These are phyloP conservation scores for Jacaranda mimosifolia DNA, from an alignment of 257 asterid species.

Conservation along the genomic window DNA sequence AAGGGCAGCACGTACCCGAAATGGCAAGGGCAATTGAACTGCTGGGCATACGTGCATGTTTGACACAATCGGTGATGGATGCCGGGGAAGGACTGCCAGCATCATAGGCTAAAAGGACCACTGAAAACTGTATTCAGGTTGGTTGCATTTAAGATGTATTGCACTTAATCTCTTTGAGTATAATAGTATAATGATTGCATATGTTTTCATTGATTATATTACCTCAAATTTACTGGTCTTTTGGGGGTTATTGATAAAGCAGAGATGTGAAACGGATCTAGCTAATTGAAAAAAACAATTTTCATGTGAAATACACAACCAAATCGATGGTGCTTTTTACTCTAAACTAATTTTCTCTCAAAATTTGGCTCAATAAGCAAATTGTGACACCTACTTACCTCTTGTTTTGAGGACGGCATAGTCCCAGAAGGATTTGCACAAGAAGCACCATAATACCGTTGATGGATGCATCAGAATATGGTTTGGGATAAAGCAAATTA, in stretches of 20 bases:
- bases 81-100: slow-evolving; percentile 78
- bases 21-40: slow-evolving; percentile 78
- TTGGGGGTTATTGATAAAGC: slow-evolving; percentile 23
- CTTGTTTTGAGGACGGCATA: slow-evolving; percentile 12
- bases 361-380: no score
- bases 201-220: not conserved
- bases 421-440: slow-evolving; percentile 70
- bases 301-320: no score
- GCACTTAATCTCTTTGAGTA: no score
- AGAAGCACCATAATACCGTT: slow-evolving; percentile 69
- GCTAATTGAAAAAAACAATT: no score
- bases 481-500: slow-evolving; percentile 83
- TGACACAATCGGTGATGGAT: slow-evolving; percentile 82
- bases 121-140: slow-evolving; percentile 77
- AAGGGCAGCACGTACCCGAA: slow-evolving; percentile 81
- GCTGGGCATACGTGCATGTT: slow-evolving; percentile 81
- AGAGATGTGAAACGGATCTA: no score
- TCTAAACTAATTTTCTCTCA: no score
- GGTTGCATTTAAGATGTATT: no score
- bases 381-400: no score
- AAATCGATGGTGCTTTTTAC: no score
- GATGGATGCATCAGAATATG: slow-evolving; percentile 84
- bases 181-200: no score
- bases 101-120: slow-evolving; percentile 66
- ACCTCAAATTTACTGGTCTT: not conserved